Evolutionary conservation across 169 alveolate genomes (phyloP), one percentile per base, ranked within the genome.

Genomic region (Plasmodium gallinaceum): DNA sequence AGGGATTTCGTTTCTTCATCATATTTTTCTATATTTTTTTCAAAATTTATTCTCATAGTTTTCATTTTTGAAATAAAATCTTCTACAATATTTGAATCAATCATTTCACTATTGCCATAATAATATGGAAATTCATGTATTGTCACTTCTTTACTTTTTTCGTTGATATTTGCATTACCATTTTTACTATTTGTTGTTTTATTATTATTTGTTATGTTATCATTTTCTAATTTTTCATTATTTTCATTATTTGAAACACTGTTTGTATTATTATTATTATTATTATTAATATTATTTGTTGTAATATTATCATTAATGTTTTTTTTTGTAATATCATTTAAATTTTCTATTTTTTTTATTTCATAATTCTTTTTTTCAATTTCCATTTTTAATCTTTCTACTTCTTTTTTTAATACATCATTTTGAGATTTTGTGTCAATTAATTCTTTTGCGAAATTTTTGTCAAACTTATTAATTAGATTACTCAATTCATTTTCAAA

Each of bases 401-500:
- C 92, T 71, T 86, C 92, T 54, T 86, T 86, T 73, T 86, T 86
- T 51, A 86, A 39, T 20, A 86, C 42, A 71, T 86, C 92, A 52
- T 86, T 86, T 64, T 86, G 73, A 12, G 92, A 57, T 16, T 72
- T 86, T 0, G 88, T 86, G 57, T 86, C 92, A 26, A 86, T 86
- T 51, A 86, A 57, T 60, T 86, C 92, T 86, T 86, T 86, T 0
- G 92, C 92, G 70, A 69, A 86, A 43, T 86, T 69, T 86, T 71
- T 86, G 32, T 86, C 88, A 71, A 70, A 86, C 24, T 86, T 86
- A 14, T 86, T 86, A 14, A 86, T 86, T 58, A 86, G 70, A 71
- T 52, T 86, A 65, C 88, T 86, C 26, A 86, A 57, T 64, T 86
- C 92, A 86, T 69, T 86, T 86, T 86, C 88, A 74, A 86, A 86